Evolutionary conservation across 805 yeast genomes (phyloP), one percentile per base, ranked within the genome.

Genomic region (Candida hispaniensis): DNA sequence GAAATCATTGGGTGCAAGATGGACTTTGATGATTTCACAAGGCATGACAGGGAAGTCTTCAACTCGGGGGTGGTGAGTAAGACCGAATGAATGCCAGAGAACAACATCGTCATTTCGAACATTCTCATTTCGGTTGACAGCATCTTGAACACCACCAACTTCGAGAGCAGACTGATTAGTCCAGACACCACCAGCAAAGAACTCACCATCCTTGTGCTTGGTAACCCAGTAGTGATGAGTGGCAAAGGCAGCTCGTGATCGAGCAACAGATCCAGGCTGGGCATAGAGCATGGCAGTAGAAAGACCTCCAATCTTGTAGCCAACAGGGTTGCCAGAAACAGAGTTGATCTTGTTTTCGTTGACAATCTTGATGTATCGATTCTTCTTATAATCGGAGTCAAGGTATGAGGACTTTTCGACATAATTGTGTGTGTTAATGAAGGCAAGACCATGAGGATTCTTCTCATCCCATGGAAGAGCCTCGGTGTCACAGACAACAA

Each of bases 41-140:
- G 91, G 86, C 93, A 79, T 79, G 34, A 79, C 86, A 30, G 93
- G 93, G 77, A 80, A 79, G 56, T 79, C 88, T 60, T 79, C 93
- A 21, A 76, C 73, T 50, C 81, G 69, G 48, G 91, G 91, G 49
- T 79, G 70, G 53, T 79, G 93, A 3, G 88, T 79, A 61, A 79
- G 69, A 16, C 82, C 85, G 53, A 79, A 55, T 28, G 91, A 79
- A 44, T 80, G 79, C 86, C 88, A 79, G 26, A 79, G 76, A 41
- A 79, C 83, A 40, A 73, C 54, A 47, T 79, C 86, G 12, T 75
- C 75, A 56, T 79, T 70, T 69, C 86, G 75, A 20, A 79, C 82
- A 20, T 59, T 52, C 41, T 76, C 85, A 32, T 59, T 56, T 45
- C 79, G 36, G 32, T 42, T 77, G 50, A 75, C 66, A 22, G 80